phyloP scores from a whole-genome alignment of 345 rosid genomes.

The Syzygium aqueum region DNA sequence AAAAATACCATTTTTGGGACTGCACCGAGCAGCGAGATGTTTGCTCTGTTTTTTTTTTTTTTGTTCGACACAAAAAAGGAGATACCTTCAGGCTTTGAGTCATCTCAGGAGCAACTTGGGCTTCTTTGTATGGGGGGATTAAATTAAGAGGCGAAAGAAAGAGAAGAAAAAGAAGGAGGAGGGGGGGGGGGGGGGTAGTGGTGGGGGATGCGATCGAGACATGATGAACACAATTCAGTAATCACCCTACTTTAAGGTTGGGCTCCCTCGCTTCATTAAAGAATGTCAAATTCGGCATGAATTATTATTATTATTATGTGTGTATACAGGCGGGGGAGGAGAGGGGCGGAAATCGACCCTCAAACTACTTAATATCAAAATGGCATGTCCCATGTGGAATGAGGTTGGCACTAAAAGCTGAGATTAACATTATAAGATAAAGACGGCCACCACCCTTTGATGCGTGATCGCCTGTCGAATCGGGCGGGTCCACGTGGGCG shows the following conservation, averaged over 20 bases:
- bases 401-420: neutral
- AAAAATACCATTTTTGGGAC: neutral
- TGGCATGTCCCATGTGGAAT: neutral
- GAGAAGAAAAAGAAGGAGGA: neutral
- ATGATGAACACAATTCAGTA: neutral
- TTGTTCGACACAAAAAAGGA: too few species aligned
- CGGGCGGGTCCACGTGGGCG: neutral
- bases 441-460: neutral
- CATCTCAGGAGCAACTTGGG: neutral
- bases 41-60: too few species aligned
- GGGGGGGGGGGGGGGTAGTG: neutral
- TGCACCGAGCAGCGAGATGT: neutral
- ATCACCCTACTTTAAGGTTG: neutral
- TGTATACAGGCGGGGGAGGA: too few species aligned
- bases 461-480: neutral
- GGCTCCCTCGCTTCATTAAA: neutral
- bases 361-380: constrained; percentile 5
- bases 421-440: neutral
- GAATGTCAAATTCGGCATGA: neutral
- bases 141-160: neutral
- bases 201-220: neutral
- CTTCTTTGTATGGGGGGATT: neutral
- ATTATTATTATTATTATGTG: too few species aligned
- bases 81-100: too few species aligned
- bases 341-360: neutral